Conservation (phyloP, 2,329 filamentous ascomycete species). For the Cladobotryum mycophilum region DNA sequence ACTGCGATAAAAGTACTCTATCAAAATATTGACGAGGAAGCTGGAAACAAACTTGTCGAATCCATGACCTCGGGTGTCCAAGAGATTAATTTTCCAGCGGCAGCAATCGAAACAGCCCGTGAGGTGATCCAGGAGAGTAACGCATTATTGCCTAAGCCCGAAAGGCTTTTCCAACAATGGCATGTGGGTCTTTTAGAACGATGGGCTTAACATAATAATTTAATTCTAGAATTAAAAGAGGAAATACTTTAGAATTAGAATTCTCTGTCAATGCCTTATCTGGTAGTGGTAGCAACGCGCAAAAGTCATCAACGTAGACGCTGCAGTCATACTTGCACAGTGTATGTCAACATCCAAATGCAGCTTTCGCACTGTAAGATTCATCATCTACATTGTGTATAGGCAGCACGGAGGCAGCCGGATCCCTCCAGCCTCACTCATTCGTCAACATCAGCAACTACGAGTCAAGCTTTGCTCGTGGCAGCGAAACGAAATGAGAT, state of each 20-base stretch:
- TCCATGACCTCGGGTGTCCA: slow-evolving; percentile 51
- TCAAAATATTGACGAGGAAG: slow-evolving; percentile 33
- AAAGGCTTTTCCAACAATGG: slow-evolving; percentile 60
- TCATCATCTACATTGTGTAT: neutral
- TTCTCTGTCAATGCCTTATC: neutral
- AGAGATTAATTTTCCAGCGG: slow-evolving; percentile 48
- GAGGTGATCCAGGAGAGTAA: slow-evolving; percentile 42
- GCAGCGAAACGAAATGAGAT: no score
- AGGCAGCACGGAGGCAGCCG: slow-evolving; percentile 5
- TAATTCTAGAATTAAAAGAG: neutral
- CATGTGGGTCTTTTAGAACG: slow-evolving; percentile 55
- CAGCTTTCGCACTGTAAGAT: neutral
- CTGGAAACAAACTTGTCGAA: slow-evolving; percentile 45
- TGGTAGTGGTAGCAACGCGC: no score
- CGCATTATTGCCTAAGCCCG: slow-evolving; percentile 45
- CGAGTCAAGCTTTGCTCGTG: no score
- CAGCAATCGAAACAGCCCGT: slow-evolving; percentile 41
- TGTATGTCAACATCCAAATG: no score
- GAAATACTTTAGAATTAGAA: neutral
- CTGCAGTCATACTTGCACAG: no score
- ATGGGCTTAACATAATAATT: slow-evolving; percentile 19
- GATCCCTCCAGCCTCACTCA: no score
- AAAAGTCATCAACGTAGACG: no score
- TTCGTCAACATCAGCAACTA: no score
- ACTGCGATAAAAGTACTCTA: slow-evolving; percentile 50